Evolutionary conservation across 2,329 filamentous ascomycete species (phyloP), one percentile per base, ranked within the genome.

Genomic region (Aspergillus pseudonomiae): DNA sequence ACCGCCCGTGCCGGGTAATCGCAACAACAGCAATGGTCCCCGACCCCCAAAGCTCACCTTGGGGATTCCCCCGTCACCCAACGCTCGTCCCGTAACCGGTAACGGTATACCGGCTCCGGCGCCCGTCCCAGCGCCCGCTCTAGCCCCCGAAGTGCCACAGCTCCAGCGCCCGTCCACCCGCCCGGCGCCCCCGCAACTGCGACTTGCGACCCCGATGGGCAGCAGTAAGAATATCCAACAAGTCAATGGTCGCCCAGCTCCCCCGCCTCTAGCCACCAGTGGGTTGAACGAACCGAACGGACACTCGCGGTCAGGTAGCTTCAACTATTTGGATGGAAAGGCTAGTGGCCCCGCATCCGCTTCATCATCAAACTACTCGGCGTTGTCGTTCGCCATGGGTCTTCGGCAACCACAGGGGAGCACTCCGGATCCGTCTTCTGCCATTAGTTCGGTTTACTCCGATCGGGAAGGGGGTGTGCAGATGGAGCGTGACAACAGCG

Each of bases 131-230:
- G 64, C 68, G n/a, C 64, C 68, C n/a, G 71, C 65, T 28, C 65
- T 70, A 60, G 67, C 62, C 57, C 54, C 70, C 58, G 71, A 72
- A 26, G 68, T 63, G 16, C 63, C 70, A 50, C 76, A 78, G 67
- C 77, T 77, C 19, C 77, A 75, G 59, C 75, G 71, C 32, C 70
- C 72, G 11, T 67, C 74, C 19, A 66, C 80, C 32, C 85, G 89
- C 55, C 89, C 92, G 28, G 82, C 88, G 28, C 87, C 91, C 32
- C 93, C 93, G n/a, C 89, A 90, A 63, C 84, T 97, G 53, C 91
- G 92, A 72, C 85, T 97, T 24, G 92, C 91, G 19, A 97, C 94
- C 1, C 94, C 94, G 3, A 93, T 93, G 89, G 93, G 93, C 63
- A 92, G 88, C 46, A 75, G 68, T 75, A 89, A 88, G 66, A 85